Percentiles rank a stretch among this genome's conserved stretches.
phyloP scores from a whole-genome alignment of 768 basidiomycete species.

The Mycena crocata region DNA sequence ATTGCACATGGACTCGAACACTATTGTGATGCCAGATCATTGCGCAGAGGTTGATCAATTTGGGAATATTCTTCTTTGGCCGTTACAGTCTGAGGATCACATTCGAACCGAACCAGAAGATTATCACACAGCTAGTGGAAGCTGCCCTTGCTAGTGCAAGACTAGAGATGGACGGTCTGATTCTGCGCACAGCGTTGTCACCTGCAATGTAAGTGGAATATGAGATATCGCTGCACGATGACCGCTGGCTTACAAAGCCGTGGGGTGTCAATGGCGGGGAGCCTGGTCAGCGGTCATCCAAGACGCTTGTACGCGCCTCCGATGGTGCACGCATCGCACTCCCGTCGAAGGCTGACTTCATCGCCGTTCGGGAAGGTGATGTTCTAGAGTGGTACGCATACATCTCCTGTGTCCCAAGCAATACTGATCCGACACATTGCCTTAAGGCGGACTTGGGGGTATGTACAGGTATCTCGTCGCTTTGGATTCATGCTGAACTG shows the following conservation, averaged over 20 bases:
- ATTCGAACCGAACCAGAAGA: slow-evolving; percentile 31
- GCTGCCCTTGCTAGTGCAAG: slow-evolving; percentile 38
- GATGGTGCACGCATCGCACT: slow-evolving; percentile 38
- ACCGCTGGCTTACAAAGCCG: slow-evolving; percentile 48
- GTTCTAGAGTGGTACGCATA: slow-evolving; percentile 39
- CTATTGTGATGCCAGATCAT: slow-evolving; percentile 40
- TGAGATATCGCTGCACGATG: slow-evolving; percentile 45
- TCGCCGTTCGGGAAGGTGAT: slow-evolving; percentile 40
- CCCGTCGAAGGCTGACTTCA: slow-evolving; percentile 42
- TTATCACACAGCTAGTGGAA: slow-evolving; percentile 37
- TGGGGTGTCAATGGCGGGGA: slow-evolving; percentile 49
- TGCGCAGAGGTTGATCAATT: slow-evolving; percentile 42
- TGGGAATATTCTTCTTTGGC: slow-evolving; percentile 45
- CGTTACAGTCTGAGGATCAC: slow-evolving; percentile 3
- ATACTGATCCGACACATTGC: background rate
- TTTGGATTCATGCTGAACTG: background rate
- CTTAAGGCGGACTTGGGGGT: slow-evolving; percentile 43
- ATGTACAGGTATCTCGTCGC: background rate
- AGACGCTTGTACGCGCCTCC: slow-evolving; percentile 36
- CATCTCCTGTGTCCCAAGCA: too few species aligned
- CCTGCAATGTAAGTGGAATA: slow-evolving; percentile 35
- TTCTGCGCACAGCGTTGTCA: slow-evolving; percentile 40
- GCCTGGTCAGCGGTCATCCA: slow-evolving; percentile 40
- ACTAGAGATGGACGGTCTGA: slow-evolving; percentile 44
- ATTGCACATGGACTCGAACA: slow-evolving; percentile 40